A percentile compares a stretch with the other conserved stretches of the same genome.
Conservation (phyloP, 495 filamentous ascomycete species). For the Xeromyces bisporus region DNA sequence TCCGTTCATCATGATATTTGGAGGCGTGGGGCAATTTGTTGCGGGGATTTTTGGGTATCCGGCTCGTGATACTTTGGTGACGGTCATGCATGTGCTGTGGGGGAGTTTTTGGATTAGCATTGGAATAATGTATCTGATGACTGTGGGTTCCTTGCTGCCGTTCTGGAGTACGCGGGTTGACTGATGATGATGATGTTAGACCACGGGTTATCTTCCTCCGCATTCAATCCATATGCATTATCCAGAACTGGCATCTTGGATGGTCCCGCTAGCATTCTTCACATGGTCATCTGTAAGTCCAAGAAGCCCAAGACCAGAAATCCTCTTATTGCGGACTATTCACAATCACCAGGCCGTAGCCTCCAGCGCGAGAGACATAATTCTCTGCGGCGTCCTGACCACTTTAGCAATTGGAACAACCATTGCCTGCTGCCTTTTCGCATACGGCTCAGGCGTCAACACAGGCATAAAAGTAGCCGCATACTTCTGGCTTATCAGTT, state of each 20-base stretch:
- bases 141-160: not conserved
- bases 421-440: slow-evolving; percentile 1
- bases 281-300: not conserved
- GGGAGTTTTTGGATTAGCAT: slow-evolving; percentile 5
- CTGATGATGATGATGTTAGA: too few species aligned
- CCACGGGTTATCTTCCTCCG: not conserved
- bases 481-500: not conserved
- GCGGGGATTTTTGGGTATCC: slow-evolving; percentile 1
- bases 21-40: not conserved
- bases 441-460: not conserved
- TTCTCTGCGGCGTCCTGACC: not conserved
- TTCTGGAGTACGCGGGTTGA: too few species aligned
- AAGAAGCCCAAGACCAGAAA: too few species aligned
- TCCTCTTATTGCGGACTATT: not conserved
- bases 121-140: not conserved
- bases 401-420: not conserved
- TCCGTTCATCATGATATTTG: not conserved
- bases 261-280: not conserved
- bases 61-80: slow-evolving; percentile 1
- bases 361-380: not conserved
- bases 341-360: not conserved
- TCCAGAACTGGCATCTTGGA: not conserved
- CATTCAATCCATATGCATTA: not conserved
- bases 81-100: slow-evolving; percentile 3
- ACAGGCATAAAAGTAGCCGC: slow-evolving; percentile 1